Conservation (phyloP, 2,329 filamentous ascomycete genomes). For the Monilinia aucupariae region DNA sequence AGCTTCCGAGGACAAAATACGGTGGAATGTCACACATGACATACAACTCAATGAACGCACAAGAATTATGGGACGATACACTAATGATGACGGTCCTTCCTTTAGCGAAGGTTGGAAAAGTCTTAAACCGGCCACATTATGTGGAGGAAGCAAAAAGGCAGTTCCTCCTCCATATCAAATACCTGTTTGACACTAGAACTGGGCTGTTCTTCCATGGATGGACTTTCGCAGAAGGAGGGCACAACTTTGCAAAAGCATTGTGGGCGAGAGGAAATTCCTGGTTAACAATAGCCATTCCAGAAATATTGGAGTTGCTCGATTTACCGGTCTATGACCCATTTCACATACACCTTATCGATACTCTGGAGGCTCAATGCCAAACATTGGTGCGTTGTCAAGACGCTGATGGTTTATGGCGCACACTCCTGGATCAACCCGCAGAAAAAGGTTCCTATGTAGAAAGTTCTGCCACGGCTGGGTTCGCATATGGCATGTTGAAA, state of each 20-base stretch:
- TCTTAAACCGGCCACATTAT: conserved; percentile 66
- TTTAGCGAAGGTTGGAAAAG: conserved; percentile 63
- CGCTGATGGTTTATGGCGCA: conserved; percentile 64
- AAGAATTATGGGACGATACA: conserved; percentile 80
- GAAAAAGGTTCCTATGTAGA: conserved; percentile 68
- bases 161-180: conserved; percentile 72
- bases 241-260: conserved; percentile 53
- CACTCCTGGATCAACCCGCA: conserved; percentile 62
- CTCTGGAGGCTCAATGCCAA: conserved; percentile 62
- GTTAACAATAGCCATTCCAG: conserved; percentile 78
- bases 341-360: conserved; percentile 50
- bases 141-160: conserved; percentile 72
- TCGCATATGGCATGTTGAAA: conserved; percentile 76
- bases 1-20: conserved; percentile 64
- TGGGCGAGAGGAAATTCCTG: conserved; percentile 63
- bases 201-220: conserved; percentile 79
- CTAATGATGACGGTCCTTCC: conserved; percentile 85
- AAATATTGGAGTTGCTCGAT: conserved; percentile 69
- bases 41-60: conserved; percentile 59
- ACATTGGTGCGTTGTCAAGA: conserved; percentile 58
- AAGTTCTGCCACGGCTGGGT: conserved; percentile 72
- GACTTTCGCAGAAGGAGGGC: conserved; percentile 65
- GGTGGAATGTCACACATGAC: conserved; percentile 42
- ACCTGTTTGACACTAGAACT: conserved; percentile 65
- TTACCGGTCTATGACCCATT: conserved; percentile 56